Conservation (phyloP, 495 filamentous ascomycete genomes). For the Neurospora cerealis region DNA sequence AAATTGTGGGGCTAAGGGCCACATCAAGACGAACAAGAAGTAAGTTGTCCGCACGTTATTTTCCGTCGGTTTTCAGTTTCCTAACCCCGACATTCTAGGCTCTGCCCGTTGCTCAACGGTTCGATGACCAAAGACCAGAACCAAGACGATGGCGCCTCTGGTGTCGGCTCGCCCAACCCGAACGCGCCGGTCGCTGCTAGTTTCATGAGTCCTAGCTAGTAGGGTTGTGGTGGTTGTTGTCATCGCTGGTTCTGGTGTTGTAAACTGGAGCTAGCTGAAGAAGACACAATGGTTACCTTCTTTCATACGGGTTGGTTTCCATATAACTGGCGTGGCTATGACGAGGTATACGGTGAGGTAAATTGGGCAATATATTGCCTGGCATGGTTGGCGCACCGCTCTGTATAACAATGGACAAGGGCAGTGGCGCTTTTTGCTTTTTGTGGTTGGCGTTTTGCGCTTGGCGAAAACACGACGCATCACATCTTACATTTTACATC, state of each 20-base stretch:
- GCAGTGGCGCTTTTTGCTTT: neutral
- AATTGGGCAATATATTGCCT: neutral
- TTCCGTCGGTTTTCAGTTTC: conserved; percentile 3
- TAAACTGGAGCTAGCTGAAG: neutral
- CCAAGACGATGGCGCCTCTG: conserved; percentile 32
- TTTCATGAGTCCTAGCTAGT: conserved; percentile 14
- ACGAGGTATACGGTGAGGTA: neutral
- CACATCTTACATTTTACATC: neutral
- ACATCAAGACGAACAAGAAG: conserved; percentile 99
- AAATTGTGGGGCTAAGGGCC: conserved; percentile 88
- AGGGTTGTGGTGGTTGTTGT: neutral
- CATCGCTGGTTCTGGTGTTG: neutral
- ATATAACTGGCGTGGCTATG: neutral
- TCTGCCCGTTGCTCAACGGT: conserved; percentile 86
- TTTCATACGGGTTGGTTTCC: neutral
- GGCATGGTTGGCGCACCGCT: neutral
- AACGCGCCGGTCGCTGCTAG: conserved; percentile 28
- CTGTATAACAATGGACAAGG: neutral
- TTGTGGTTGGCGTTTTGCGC: neutral
- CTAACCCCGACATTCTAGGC: conserved; percentile 42
- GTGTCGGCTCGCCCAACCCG: conserved; percentile 40
- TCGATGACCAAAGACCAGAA: conserved; percentile 63
- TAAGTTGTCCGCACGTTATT: conserved; percentile 25
- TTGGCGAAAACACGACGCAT: neutral
- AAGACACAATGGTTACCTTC: neutral